A percentile compares a stretch with the other conserved stretches of the same genome.
Evolutionary conservation across 108 stramenopile species (phyloP).

Genomic region (Epithemia pelagica): DNA sequence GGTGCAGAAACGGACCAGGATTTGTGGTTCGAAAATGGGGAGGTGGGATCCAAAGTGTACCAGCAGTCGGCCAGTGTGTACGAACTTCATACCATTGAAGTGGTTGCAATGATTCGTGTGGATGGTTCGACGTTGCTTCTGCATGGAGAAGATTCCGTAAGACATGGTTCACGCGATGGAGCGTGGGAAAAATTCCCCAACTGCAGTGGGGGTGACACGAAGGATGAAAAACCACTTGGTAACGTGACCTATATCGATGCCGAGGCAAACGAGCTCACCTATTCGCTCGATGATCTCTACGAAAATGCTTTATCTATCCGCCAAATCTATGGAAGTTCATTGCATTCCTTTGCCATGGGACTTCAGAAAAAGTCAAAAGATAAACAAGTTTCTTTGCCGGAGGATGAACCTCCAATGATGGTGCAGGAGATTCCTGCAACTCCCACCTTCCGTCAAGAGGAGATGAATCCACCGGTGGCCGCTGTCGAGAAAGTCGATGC

Average conservation of each 20-base stretch:
- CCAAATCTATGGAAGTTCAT: conserved; percentile 61
- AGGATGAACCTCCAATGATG: not conserved
- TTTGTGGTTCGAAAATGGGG: conserved; percentile 20
- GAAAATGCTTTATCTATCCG: conserved; percentile 65
- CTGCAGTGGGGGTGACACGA: conserved; percentile 55
- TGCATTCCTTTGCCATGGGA: conserved; percentile 52
- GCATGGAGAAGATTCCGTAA: conserved; percentile 28
- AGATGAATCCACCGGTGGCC: conserved; percentile 2
- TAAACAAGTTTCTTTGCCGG: not conserved
- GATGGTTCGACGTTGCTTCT: conserved; percentile 46
- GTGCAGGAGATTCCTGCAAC: not conserved
- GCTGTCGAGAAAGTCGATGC: conserved; percentile 5
- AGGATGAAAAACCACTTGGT: conserved; percentile 47
- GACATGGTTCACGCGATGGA: conserved; percentile 15
- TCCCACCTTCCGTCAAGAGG: not conserved
- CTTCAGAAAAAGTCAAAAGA: conserved; percentile 17
- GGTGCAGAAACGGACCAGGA: conserved; percentile 18
- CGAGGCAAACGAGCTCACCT: conserved; percentile 64
- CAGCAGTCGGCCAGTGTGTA: conserved; percentile 32
- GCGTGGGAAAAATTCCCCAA: conserved; percentile 45
- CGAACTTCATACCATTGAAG: conserved; percentile 42
- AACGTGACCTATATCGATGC: conserved; percentile 64
- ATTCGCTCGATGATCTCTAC: conserved; percentile 62
- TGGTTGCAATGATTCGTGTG: conserved; percentile 43
- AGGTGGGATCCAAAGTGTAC: conserved; percentile 28